Conservation (phyloP, 768 basidiomycete species). For the Naematelia encephala region DNA sequence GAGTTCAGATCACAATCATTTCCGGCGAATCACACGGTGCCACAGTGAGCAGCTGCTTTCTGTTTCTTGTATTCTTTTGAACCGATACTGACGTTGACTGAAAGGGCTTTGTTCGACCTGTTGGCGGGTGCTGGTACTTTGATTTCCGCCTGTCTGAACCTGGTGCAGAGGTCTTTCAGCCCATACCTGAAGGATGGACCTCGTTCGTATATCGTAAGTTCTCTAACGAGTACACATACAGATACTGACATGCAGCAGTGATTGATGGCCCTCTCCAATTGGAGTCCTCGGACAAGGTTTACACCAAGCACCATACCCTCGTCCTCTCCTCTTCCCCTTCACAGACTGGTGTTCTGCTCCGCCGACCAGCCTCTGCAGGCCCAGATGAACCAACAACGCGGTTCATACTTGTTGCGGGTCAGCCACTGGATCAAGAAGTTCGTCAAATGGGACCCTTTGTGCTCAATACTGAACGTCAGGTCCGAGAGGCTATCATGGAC, state of each 20-base stretch:
- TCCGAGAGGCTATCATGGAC: constrained; percentile 75
- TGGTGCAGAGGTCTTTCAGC: constrained; percentile 68
- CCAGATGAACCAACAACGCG: constrained; percentile 61
- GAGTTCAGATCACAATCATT: constrained; percentile 71
- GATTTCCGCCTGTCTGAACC: constrained; percentile 67
- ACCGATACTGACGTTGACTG: no score
- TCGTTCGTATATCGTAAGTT: constrained; percentile 76
- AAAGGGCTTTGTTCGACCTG: constrained; percentile 74
- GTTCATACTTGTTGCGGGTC: constrained; percentile 74
- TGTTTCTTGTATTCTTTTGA: neutral
- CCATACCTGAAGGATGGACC: constrained; percentile 83
- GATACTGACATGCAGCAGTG: no score
- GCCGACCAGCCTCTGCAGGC: constrained; percentile 49
- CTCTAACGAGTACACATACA: no score
- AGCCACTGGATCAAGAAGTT: constrained; percentile 83
- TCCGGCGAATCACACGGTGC: constrained; percentile 83
- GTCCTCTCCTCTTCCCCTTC: constrained; percentile 65
- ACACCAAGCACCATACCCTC: constrained; percentile 70
- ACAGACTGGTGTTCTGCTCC: constrained; percentile 68
- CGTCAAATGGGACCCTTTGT: constrained; percentile 64
- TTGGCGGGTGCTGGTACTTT: constrained; percentile 93
- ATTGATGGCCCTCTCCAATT: constrained; percentile 66
- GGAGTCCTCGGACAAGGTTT: constrained; percentile 54
- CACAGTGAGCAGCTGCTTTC: constrained; percentile 10
- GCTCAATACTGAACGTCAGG: constrained; percentile 75